Conservation (phyloP, 495 filamentous ascomycete genomes). For the Apodospora peruviana region DNA sequence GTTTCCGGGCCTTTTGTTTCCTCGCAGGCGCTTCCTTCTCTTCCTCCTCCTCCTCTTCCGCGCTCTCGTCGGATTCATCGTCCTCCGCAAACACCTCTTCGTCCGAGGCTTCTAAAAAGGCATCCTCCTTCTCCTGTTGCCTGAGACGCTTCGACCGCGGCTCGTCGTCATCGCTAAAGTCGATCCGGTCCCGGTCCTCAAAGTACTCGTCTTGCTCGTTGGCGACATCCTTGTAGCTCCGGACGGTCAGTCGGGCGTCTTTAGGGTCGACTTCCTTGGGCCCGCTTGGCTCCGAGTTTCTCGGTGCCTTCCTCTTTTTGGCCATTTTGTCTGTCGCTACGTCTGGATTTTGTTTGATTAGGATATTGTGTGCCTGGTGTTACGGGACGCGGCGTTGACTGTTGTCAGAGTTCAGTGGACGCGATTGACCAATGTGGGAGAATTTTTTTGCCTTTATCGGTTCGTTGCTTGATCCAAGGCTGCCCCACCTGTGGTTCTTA, state of each 20-base stretch:
- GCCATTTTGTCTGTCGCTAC: constrained; percentile 48
- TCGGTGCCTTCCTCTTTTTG: constrained; percentile 73
- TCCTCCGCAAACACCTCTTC: constrained; percentile 70
- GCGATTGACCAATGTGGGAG: neutral
- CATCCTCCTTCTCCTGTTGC: constrained; percentile 57
- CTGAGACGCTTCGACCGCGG: constrained; percentile 71
- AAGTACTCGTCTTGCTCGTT: constrained; percentile 92
- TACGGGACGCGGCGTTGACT: neutral
- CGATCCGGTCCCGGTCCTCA: constrained; percentile 72
- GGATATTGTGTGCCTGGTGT: neutral
- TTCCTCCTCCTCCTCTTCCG: constrained; percentile 27
- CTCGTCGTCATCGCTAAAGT: constrained; percentile 80
- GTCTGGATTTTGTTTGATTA: neutral
- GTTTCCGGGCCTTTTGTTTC: constrained; percentile 18
- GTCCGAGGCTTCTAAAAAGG: constrained; percentile 64
- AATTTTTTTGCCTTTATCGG: constrained; percentile 5
- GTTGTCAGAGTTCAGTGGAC: too few relatives aligned
- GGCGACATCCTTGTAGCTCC: constrained; percentile 77
- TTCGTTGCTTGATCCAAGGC: neutral
- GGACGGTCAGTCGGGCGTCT: constrained; percentile 54
- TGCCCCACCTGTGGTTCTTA: neutral
- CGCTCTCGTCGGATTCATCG: constrained; percentile 47
- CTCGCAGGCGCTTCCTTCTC: constrained; percentile 13
- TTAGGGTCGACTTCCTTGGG: constrained; percentile 46
- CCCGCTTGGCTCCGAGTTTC: constrained; percentile 33